Evolutionary conservation across 352 stramenopile genomes (phyloP).

Genomic region (Phytopythium sindhum): DNA sequence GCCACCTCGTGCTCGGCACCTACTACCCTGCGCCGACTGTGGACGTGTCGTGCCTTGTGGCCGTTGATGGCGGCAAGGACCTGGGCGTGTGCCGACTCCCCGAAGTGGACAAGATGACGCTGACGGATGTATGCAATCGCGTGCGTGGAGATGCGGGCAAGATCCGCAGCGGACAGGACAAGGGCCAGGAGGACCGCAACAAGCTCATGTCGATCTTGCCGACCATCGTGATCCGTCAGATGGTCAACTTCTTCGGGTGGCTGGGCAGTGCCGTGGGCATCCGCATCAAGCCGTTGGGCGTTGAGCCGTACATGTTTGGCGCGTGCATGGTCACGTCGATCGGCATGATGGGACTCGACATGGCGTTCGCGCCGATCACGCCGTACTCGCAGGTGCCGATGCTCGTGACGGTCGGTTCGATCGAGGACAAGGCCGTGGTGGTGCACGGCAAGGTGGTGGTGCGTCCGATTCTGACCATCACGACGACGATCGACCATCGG

Average conservation of each 20-base stretch:
- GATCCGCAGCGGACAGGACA: conserved; percentile 50
- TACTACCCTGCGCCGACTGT: conserved; percentile 62
- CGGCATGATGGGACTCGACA: conserved; percentile 66
- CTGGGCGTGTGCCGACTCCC: conserved; percentile 49
- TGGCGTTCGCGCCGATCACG: conserved; percentile 62
- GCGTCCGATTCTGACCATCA: conserved; percentile 61
- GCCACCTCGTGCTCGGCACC: conserved; percentile 66
- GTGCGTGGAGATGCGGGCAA: conserved; percentile 49
- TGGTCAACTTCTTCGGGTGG: conserved; percentile 62
- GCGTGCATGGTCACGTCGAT: conserved; percentile 70
- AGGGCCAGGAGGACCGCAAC: conserved; percentile 61
- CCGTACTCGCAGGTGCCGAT: conserved; percentile 62
- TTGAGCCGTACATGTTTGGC: conserved; percentile 75
- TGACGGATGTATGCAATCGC: conserved; percentile 40
- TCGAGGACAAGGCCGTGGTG: conserved; percentile 61
- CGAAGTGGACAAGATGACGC: conserved; percentile 51
- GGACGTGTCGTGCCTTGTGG: conserved; percentile 66
- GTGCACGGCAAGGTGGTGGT: conserved; percentile 55
- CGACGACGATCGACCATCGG: conserved; percentile 68
- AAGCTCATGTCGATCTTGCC: conserved; percentile 53
- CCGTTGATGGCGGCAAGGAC: conserved; percentile 54
- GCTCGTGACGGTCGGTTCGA: conserved; percentile 64
- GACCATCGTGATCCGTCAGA: conserved; percentile 47
- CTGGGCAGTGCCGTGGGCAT: conserved; percentile 55
- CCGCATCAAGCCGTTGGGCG: conserved; percentile 44